These are phyloP conservation scores for Lipomyces chichibuensis DNA, from an alignment of 805 yeast genomes.

Conservation along the genomic window DNA sequence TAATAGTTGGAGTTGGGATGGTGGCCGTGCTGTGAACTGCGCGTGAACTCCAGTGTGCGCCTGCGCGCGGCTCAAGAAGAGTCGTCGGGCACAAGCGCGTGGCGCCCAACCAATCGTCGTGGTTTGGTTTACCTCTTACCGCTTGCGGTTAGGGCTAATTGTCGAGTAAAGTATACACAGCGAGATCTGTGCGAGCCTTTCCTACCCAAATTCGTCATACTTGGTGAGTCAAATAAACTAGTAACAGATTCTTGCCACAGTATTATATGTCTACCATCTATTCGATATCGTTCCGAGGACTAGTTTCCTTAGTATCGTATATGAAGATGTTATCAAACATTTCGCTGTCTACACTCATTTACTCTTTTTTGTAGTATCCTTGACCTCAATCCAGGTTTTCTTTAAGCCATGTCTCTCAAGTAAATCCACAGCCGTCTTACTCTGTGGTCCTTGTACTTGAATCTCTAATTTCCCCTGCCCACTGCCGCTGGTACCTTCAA, in stretches of 20 bases:
- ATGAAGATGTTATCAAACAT: not conserved
- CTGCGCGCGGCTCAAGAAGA: not conserved
- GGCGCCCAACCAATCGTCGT: not conserved
- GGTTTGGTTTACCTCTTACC: not conserved
- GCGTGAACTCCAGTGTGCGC: not conserved
- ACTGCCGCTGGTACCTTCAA: slow-evolving; percentile 34
- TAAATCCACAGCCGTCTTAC: slow-evolving; percentile 59
- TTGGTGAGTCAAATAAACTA: no score
- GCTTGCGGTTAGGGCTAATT: not conserved
- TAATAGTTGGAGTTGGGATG: not conserved
- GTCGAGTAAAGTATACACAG: no score
- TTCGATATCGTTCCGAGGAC: no score
- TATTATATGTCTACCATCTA: no score
- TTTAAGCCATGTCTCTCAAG: slow-evolving; percentile 67
- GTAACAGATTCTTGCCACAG: no score
- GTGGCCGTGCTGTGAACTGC: not conserved
- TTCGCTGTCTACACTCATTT: not conserved
- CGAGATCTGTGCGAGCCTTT: no score
- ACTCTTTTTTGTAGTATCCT: slow-evolving; percentile 46
- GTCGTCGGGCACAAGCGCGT: not conserved
- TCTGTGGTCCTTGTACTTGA: slow-evolving; percentile 90
- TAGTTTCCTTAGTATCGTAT: not conserved
- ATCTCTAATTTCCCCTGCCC: slow-evolving; percentile 69
- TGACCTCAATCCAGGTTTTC: slow-evolving; percentile 63
- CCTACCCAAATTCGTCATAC: no score